These are phyloP conservation scores for Vachellia collinsii DNA, from an alignment of 306 rosid species.

Conservation along the genomic window DNA sequence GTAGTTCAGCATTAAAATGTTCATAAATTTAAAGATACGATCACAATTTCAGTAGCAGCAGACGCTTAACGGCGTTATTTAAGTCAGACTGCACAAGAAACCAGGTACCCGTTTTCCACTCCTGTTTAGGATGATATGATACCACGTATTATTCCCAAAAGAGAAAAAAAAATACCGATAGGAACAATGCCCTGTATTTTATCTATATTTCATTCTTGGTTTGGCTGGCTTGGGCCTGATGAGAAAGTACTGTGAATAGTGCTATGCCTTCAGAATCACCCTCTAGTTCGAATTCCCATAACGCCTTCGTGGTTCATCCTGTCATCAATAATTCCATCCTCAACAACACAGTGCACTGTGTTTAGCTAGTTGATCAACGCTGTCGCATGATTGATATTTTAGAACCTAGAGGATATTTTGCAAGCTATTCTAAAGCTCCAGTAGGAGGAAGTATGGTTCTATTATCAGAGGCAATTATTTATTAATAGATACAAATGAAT, in stretches of 20 bases:
- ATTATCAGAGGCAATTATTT: too few species aligned
- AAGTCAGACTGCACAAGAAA: background rate
- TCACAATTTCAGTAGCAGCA: background rate
- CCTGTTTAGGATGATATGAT: background rate
- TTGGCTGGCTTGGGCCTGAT: background rate
- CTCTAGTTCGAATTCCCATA: background rate
- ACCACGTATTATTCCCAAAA: too few species aligned
- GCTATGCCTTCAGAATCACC: background rate
- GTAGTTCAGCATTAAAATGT: constrained; percentile 6
- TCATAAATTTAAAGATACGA: background rate
- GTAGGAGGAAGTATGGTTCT: too few species aligned
- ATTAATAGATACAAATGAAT: too few species aligned
- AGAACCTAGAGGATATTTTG: too few species aligned
- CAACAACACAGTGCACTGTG: background rate
- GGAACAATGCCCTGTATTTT: background rate
- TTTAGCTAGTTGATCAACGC: too few species aligned
- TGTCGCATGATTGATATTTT: too few species aligned
- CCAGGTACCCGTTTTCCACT: too few species aligned
- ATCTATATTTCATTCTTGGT: too few species aligned
- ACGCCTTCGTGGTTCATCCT: background rate
- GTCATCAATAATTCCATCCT: background rate
- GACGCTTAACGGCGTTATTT: background rate
- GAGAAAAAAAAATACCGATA: too few species aligned
- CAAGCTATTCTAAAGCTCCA: too few species aligned
- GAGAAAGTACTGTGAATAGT: background rate